These are phyloP conservation scores for Kodamaea neixiangensis DNA, from an alignment of 805 yeast genomes.

Conservation along the genomic window DNA sequence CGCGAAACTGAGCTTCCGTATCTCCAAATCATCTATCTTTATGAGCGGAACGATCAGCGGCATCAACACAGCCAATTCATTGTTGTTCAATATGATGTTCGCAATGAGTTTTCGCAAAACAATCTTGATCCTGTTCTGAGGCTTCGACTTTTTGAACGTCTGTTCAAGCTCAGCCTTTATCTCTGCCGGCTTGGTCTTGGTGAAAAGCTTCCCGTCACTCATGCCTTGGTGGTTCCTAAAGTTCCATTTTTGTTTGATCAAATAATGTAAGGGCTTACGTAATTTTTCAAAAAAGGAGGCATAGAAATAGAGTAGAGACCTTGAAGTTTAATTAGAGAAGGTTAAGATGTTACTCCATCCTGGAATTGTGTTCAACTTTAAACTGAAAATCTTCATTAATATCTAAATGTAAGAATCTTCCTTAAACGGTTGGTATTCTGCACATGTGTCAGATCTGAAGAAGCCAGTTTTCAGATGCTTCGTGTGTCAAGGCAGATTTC, in stretches of 20 bases:
- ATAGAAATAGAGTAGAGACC: too few species aligned
- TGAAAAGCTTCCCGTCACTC: constrained; percentile 43
- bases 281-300: neutral
- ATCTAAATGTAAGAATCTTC: neutral
- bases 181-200: constrained; percentile 41
- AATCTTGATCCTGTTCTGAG: constrained; percentile 36
- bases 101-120: constrained; percentile 73
- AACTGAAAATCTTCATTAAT: neutral
- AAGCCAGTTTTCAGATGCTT: neutral
- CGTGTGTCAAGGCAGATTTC: neutral
- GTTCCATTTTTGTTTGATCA: neutral
- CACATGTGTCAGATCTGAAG: neutral
- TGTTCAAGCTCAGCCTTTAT: constrained; percentile 44
- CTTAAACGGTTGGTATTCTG: neutral
- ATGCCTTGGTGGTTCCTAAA: constrained; percentile 15
- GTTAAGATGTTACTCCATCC: too few species aligned
- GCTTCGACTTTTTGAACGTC: constrained; percentile 44
- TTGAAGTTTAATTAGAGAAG: too few species aligned
- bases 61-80: constrained; percentile 67
- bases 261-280: neutral
- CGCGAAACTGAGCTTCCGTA: constrained; percentile 56
- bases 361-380: too few species aligned
- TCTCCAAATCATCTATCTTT: constrained; percentile 18
- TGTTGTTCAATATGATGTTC: constrained; percentile 79
- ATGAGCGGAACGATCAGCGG: constrained; percentile 40